Percentiles rank a stretch among this genome's conserved stretches.
phyloP scores from a whole-genome alignment of 371 early-diverging fungal species.

The Apophysomyces trapeziformis region DNA sequence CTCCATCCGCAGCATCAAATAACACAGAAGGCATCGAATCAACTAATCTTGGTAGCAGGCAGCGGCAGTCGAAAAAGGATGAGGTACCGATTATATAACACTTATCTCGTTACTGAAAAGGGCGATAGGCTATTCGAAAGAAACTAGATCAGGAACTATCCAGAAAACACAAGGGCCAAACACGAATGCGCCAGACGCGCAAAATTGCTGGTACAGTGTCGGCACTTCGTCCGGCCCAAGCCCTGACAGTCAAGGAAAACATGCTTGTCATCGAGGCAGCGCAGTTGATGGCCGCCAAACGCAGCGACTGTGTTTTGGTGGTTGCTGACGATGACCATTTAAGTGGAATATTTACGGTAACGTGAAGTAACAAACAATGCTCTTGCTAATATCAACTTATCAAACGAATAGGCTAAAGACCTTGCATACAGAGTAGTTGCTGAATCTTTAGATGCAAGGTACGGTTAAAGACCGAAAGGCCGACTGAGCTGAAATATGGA shows the following conservation, averaged over 20 bases:
- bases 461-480: neutral
- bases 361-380: neutral
- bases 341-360: slow-evolving; percentile 91
- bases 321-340: slow-evolving; percentile 92
- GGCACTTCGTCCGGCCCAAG: slow-evolving; percentile 83
- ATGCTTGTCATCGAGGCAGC: slow-evolving; percentile 91
- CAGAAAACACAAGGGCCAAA: slow-evolving; percentile 60
- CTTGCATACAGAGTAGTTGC: slow-evolving; percentile 56
- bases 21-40: neutral
- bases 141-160: slow-evolving; percentile 75
- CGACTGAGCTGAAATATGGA: neutral
- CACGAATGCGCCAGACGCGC: slow-evolving; percentile 35
- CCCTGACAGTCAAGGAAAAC: slow-evolving; percentile 88
- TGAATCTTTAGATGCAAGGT: slow-evolving; percentile 50
- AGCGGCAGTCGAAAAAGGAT: slow-evolving; percentile 48
- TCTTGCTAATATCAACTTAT: no score
- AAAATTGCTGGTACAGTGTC: slow-evolving; percentile 85
- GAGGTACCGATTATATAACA: slow-evolving; percentile 81
- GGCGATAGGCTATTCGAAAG: slow-evolving; percentile 58
- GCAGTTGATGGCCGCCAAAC: slow-evolving; percentile 97
- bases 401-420: slow-evolving; percentile 44
- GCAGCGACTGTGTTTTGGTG: slow-evolving; percentile 93
- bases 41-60: slow-evolving; percentile 30
- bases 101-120: slow-evolving; percentile 64
- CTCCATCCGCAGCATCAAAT: slow-evolving; percentile 3